A percentile compares a stretch with the other conserved stretches of the same genome.
These are phyloP conservation scores for Vaccinium vitisidaea DNA, from an alignment of 148 eudicot genomes.

Conservation along the genomic window DNA sequence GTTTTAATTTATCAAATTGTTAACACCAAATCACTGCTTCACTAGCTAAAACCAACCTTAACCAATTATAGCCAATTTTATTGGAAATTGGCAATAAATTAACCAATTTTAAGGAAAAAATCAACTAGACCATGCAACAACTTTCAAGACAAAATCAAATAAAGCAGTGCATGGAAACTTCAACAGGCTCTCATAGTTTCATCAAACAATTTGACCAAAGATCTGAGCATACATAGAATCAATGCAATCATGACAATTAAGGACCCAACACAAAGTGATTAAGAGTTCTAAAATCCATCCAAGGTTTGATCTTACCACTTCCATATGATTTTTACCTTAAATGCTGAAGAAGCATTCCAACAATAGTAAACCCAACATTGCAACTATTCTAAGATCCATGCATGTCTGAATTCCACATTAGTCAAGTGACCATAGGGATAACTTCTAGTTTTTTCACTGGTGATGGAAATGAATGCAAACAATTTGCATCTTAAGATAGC, in stretches of 20 bases:
- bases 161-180: background rate
- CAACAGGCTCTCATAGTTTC: background rate
- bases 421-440: background rate
- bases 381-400: background rate
- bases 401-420: background rate
- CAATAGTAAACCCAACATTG: background rate
- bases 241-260: background rate
- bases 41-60: constrained; percentile 2
- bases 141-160: background rate
- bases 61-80: background rate
- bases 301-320: background rate
- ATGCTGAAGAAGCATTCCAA: background rate
- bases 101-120: background rate
- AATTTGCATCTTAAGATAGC: background rate
- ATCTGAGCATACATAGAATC: background rate
- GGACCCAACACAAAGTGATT: background rate
- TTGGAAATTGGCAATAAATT: too few species aligned
- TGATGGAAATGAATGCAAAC: background rate
- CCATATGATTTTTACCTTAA: too few species aligned
- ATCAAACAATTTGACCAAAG: background rate
- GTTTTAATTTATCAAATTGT: background rate
- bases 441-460: background rate
- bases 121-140: too few species aligned
- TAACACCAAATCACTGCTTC: constrained; percentile 9
- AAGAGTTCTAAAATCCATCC: background rate